phyloP scores from a whole-genome alignment of 2,329 filamentous ascomycete species.

The Beauveria varroae region DNA sequence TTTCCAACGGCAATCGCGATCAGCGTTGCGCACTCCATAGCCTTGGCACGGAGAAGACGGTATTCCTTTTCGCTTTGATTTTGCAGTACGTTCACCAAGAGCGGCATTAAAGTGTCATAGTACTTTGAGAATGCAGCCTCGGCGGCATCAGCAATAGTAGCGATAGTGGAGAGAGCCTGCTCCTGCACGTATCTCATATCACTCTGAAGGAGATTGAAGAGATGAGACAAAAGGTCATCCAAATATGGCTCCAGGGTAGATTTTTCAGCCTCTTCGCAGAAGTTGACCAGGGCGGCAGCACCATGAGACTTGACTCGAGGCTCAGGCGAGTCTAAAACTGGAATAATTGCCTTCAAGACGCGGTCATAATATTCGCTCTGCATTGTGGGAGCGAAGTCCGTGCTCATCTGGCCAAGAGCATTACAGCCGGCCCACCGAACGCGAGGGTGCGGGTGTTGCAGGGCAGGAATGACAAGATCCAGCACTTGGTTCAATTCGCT shows the following conservation, averaged over 20 bases:
- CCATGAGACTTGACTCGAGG: constrained; percentile 94
- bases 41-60: constrained; percentile 84
- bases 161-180: constrained; percentile 94
- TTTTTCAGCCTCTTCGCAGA: constrained; percentile 97
- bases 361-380: constrained; percentile 88
- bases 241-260: constrained; percentile 86
- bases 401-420: constrained; percentile 98
- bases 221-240: constrained; percentile 73
- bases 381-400: constrained; percentile 96
- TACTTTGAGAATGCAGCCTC: constrained; percentile 93
- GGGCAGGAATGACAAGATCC: constrained; percentile 85
- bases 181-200: constrained; percentile 96
- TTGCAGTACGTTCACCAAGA: constrained; percentile 81
- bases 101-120: constrained; percentile 91
- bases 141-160: constrained; percentile 96
- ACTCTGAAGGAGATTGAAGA: constrained; percentile 83
- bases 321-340: constrained; percentile 82
- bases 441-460: constrained; percentile 84
- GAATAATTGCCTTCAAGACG: constrained; percentile 85
- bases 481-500: constrained; percentile 90
- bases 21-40: constrained; percentile 96
- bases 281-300: constrained; percentile 96
- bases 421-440: constrained; percentile 98
- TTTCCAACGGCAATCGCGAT: constrained; percentile 94
- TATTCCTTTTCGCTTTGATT: constrained; percentile 92